Evolutionary conservation across 208 protist genomes (phyloP), one percentile per base, ranked within the genome.

Genomic region (Naegleria fowleri): DNA sequence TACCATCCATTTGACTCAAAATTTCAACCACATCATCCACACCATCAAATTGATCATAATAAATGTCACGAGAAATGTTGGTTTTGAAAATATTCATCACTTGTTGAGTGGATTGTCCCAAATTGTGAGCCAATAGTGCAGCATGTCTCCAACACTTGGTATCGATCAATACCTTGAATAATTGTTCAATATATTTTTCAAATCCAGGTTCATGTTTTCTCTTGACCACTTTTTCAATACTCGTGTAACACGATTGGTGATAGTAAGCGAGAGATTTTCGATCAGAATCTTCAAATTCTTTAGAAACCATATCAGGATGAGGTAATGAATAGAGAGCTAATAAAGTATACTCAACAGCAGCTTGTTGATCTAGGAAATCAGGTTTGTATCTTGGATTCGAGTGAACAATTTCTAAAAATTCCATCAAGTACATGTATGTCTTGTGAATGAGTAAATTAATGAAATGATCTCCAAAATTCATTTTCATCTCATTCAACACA

Each of bases 21-120:
- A 87, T 87, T 29, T 40, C 33, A 51, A 87, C 41, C 7, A 51
- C 83, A 51, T 87, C 83, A 25, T 87, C 41, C 40, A 87, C 41
- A 52, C 33, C 83, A 51, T 87, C 83, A 48, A 51, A 51, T 29
- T n/a, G 41, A 48, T 22, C 36, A 51, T 40, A 40, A n/a, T 40
- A 87, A 29, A 40, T 29, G 19, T 87, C 83, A 40, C 33, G 16
- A 40, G 11, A n/a, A 33, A 87, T 51, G 33, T 87, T 41, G 6
- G 11, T 40, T n/a, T 51, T 29, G 16, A 87, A 87, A 52, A 25
- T 87, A 33, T 15, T 48, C 83, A 87, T 29, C 19, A 36, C 83
- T 29, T 41, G 40, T 33, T 40, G 40, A 36, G 15, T 40, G 11
- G 13, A 16, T 38, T 87, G 15, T 0, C 29, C 40, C n/a, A 22